Conservation (phyloP, 169 alveolate species). For the Cryptosporidium felis region DNA sequence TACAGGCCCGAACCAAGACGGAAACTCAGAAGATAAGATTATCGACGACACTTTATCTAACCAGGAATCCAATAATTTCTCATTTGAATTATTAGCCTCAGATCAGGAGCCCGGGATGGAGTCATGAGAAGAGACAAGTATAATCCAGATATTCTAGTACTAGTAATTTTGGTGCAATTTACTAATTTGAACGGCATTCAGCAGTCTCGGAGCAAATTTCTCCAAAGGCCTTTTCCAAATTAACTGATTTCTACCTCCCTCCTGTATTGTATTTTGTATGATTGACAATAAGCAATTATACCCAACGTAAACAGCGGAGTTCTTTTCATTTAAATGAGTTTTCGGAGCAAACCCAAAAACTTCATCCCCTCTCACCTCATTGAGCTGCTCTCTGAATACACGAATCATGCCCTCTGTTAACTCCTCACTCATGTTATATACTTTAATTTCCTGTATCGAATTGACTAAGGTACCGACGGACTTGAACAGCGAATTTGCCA, state of each 20-base stretch:
- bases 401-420: conserved; percentile 10
- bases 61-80: too few species aligned
- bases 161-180: conserved; percentile 43
- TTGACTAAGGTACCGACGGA: conserved; percentile 46
- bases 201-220: conserved; percentile 61
- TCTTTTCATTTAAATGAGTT: background rate
- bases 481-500: conserved; percentile 27
- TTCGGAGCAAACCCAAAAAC: background rate
- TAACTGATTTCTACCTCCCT: conserved; percentile 50
- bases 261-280: conserved; percentile 64
- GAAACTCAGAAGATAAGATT: too few species aligned
- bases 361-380: background rate
- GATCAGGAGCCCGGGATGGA: too few species aligned
- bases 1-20: too few species aligned
- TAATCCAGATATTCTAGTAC: too few species aligned
- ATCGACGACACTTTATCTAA: too few species aligned
- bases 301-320: conserved; percentile 59
- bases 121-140: too few species aligned
- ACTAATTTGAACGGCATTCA: conserved; percentile 68
- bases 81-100: too few species aligned
- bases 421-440: conserved; percentile 32
- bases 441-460: conserved; percentile 33
- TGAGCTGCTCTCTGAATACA: conserved; percentile 27
- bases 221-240: conserved; percentile 68
- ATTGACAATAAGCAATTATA: conserved; percentile 52